Conservation (phyloP, 139 green algal species). For the Eudorina sp. region DNA sequence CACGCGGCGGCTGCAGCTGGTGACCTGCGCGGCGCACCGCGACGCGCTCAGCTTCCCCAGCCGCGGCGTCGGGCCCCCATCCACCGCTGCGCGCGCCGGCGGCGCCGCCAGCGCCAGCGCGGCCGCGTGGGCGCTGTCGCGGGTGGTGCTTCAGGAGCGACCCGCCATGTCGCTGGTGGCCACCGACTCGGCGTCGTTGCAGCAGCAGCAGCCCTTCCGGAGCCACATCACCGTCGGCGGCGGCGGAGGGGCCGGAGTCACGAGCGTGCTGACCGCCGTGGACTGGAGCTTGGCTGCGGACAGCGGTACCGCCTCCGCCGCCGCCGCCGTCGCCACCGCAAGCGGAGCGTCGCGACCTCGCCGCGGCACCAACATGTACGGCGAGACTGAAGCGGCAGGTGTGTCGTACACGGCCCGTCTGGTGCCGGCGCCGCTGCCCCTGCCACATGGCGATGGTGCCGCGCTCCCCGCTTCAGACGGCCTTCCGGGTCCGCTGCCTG, state of each 20-base stretch:
- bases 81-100: neutral
- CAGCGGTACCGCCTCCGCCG: neutral
- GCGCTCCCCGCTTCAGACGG: neutral
- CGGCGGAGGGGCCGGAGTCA: neutral
- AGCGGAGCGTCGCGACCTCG: too few species aligned
- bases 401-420: slow-evolving; percentile 42
- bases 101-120: neutral
- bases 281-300: neutral
- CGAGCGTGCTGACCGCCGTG: neutral
- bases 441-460: neutral
- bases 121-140: slow-evolving; percentile 16
- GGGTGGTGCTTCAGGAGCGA: slow-evolving; percentile 6
- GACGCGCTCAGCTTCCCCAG: neutral
- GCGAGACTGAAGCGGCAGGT: neutral
- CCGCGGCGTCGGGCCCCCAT: neutral
- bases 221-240: neutral
- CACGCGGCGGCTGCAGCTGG: neutral
- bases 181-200: neutral
- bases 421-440: neutral
- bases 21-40: neutral
- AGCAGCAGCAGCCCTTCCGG: neutral
- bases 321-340: neutral
- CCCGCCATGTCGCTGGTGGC: neutral
- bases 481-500: too few species aligned
- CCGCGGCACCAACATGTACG: slow-evolving; percentile 4